Conservation (phyloP, 2,329 filamentous ascomycete species). For the Exophiala spinifera region DNA sequence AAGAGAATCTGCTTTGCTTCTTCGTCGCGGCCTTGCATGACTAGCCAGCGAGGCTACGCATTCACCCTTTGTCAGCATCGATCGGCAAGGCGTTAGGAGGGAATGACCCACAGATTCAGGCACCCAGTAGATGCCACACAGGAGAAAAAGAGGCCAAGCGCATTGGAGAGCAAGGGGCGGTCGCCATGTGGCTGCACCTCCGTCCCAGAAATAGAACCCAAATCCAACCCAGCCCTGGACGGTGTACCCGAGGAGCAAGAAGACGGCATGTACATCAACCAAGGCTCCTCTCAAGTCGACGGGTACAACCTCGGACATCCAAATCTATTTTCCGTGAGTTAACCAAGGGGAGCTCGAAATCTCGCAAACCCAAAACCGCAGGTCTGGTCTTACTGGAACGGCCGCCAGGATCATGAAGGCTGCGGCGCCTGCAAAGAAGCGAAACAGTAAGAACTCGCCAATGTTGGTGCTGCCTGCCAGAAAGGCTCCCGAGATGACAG, state of each 20-base stretch:
- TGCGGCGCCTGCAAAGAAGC: slow-evolving; percentile 23
- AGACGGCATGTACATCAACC: slow-evolving; percentile 24
- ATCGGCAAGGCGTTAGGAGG: no score
- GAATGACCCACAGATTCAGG: slow-evolving; percentile 16
- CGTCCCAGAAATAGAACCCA: slow-evolving; percentile 27
- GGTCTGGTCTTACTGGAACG: neutral
- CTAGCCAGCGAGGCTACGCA: slow-evolving; percentile 21
- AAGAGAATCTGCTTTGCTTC: slow-evolving; percentile 23
- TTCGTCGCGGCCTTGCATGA: slow-evolving; percentile 23
- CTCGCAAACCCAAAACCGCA: no score
- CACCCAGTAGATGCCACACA: slow-evolving; percentile 21
- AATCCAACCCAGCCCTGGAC: slow-evolving; percentile 26
- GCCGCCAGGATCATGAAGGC: slow-evolving; percentile 27
- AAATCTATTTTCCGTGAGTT: slow-evolving; percentile 6
- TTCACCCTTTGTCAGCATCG: no score
- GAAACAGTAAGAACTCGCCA: slow-evolving; percentile 25
- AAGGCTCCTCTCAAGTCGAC: slow-evolving; percentile 21
- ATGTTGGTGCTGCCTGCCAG: slow-evolving; percentile 21
- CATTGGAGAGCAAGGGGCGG: slow-evolving; percentile 21
- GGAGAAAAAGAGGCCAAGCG: slow-evolving; percentile 21
- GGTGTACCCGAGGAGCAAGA: slow-evolving; percentile 22
- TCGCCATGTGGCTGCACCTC: slow-evolving; percentile 26
- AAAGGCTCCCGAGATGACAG: slow-evolving; percentile 13
- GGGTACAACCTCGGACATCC: slow-evolving; percentile 27
- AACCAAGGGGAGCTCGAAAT: neutral